Evolutionary conservation across 306 rosid species (phyloP).

Genomic region (Glycyrrhiza uralensis): DNA sequence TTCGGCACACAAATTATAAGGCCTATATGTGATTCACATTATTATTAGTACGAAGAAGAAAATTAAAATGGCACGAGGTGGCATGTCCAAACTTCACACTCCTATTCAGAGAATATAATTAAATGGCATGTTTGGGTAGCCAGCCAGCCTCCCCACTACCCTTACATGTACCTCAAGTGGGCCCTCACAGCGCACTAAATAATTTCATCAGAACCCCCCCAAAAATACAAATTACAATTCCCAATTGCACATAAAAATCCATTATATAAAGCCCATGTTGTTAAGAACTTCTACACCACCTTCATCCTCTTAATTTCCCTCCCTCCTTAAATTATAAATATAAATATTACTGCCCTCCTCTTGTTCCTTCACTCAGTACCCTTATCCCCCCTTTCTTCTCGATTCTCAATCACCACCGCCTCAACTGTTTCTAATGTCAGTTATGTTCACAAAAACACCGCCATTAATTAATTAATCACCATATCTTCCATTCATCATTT

Average conservation of each 20-base stretch:
- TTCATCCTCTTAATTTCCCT: neutral
- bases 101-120: neutral
- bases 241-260: neutral
- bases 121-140: neutral
- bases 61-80: slow-evolving; percentile 14
- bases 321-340: too few relatives aligned
- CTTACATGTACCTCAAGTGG: slow-evolving; percentile 16
- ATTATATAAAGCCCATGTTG: slow-evolving; percentile 39
- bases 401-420: neutral
- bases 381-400: neutral
- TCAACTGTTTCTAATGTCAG: neutral
- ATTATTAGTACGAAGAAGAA: neutral
- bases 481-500: neutral
- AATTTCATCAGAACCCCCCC: neutral
- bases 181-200: slow-evolving; percentile 20
- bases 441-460: too few relatives aligned
- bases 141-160: neutral
- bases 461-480: neutral
- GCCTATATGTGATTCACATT: neutral
- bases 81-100: neutral
- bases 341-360: neutral
- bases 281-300: neutral
- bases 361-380: neutral
- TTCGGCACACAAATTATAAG: neutral
- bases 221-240: neutral